A percentile compares a stretch with the other conserved stretches of the same genome.
Conservation (phyloP, 2,329 filamentous ascomycete species). For the Pseudogymnoascus sp. region DNA sequence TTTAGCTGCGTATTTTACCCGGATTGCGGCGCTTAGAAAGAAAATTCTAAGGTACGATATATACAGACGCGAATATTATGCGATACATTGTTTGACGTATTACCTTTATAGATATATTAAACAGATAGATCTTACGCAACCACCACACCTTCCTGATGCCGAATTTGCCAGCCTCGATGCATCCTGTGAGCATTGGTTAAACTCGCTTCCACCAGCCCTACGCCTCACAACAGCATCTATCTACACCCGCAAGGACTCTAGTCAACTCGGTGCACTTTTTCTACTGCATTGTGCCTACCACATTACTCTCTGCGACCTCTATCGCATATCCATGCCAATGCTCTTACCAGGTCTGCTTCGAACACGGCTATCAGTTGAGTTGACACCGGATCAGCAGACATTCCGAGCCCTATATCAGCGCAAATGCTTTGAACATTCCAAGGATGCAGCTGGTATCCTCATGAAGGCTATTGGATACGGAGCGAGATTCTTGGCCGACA, state of each 20-base stretch:
- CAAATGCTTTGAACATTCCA: slow-evolving; percentile 11
- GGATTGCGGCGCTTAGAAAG: slow-evolving; percentile 6
- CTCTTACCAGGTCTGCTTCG: slow-evolving; percentile 38
- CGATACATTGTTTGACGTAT: too few relatives aligned
- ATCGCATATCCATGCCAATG: slow-evolving; percentile 41
- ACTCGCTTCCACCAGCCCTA: slow-evolving; percentile 39
- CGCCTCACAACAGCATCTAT: slow-evolving; percentile 40
- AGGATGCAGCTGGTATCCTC: slow-evolving; percentile 32
- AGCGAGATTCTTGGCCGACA: slow-evolving; percentile 38
- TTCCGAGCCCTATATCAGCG: slow-evolving; percentile 25
- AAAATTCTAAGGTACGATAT: slow-evolving; percentile 3
- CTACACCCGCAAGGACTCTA: slow-evolving; percentile 41
- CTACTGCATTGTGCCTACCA: slow-evolving; percentile 43
- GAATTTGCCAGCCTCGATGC: slow-evolving; percentile 38
- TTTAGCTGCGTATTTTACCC: neutral
- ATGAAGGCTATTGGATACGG: slow-evolving; percentile 38
- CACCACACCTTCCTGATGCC: slow-evolving; percentile 40
- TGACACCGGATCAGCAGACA: slow-evolving; percentile 34
- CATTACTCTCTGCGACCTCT: slow-evolving; percentile 41
- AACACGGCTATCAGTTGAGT: slow-evolving; percentile 36
- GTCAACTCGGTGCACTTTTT: slow-evolving; percentile 41
- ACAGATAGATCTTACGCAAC: slow-evolving; percentile 34
- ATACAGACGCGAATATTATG: neutral
- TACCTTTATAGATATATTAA: slow-evolving; percentile 35
- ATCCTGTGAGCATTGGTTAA: slow-evolving; percentile 37